These are phyloP conservation scores for Wickerhamiella allomyrinae DNA, from an alignment of 805 yeast species.

Conservation along the genomic window DNA sequence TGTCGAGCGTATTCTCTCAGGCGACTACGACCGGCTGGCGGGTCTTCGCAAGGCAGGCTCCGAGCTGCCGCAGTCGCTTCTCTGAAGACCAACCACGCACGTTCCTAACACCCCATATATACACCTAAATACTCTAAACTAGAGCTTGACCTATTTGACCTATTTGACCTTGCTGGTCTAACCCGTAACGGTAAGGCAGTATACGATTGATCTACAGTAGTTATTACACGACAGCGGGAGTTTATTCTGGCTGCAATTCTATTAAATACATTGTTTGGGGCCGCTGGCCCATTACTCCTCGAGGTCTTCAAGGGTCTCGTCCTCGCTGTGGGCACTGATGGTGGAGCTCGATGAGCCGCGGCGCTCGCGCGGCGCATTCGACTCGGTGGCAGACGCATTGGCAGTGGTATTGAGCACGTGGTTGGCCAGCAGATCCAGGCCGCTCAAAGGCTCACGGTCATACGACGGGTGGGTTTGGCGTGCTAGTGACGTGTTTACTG, in stretches of 20 bases:
- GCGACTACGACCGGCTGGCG: slow-evolving; percentile 57
- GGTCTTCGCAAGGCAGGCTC: slow-evolving; percentile 25
- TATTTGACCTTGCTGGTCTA: too few relatives aligned
- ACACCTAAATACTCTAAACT: too few relatives aligned
- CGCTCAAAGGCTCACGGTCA: slow-evolving; percentile 23
- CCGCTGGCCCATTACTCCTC: neutral
- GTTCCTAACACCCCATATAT: too few relatives aligned
- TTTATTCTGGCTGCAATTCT: too few relatives aligned
- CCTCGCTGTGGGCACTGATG: slow-evolving; percentile 23
- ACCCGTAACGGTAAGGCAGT: too few relatives aligned
- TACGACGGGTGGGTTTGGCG: neutral
- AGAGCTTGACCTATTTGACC: too few relatives aligned
- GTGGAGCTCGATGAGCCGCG: slow-evolving; percentile 26
- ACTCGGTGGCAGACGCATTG: neutral
- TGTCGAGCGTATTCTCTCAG: slow-evolving; percentile 66
- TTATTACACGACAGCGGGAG: too few relatives aligned
- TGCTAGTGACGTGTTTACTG: slow-evolving; percentile 11
- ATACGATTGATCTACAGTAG: too few relatives aligned
- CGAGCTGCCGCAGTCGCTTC: slow-evolving; percentile 24
- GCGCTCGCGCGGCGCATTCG: slow-evolving; percentile 13
- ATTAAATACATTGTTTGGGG: too few relatives aligned
- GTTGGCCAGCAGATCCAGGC: slow-evolving; percentile 41
- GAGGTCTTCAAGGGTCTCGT: slow-evolving; percentile 19
- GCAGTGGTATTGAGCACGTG: slow-evolving; percentile 26
- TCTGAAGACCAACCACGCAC: too few relatives aligned